Evolutionary conservation across 768 basidiomycete genomes (phyloP), one percentile per base, ranked within the genome.

Genomic region (Psilocybe azurescens): DNA sequence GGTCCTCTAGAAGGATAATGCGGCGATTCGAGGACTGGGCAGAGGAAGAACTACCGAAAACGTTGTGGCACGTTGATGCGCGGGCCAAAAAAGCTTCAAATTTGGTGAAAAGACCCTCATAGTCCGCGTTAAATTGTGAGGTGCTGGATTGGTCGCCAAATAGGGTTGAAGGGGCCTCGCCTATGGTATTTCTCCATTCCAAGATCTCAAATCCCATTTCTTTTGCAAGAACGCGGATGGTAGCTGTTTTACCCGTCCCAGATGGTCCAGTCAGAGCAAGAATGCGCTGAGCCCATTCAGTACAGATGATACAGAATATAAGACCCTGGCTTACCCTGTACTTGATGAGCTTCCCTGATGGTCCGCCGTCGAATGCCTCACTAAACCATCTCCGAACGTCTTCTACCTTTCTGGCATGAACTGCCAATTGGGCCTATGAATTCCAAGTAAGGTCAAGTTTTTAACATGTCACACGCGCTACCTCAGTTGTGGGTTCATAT

Each of bases 231-330:
- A 95, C 84, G 29, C 86, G 85, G 2, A 99, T 66, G 0, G 94
- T 94, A 0, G 95, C 84, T 0, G 97, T 97, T 79, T 99, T 99
- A 0, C 87, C 97, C 0, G 88, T 86, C 1, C 97, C 97, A 7
- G 97, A 89, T 0, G 94, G 93, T 1, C 97, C 97, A 2, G 92
- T 91, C 10, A 99, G 76, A 0, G 86, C 86, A 6, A 99, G 83
- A 30, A 99, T 87, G 50, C 95, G 84, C 93, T 98, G 51, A 24
- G 32, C 20, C 16, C 48, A n/a, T 36, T n/a, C 30, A 39, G 28
- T 33, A 38, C 48, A 63, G 28, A n/a, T 36, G 47, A 36, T 39
- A 38, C 20, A 33, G n/a, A 36, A 3, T 39, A 28, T 11, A 36
- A n/a, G 56, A 10, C 6, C 30, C 39, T 9, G 52, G 80, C 87